Percentiles rank a stretch among this genome's conserved stretches.
These are phyloP conservation scores for Microbotryum scabiosae DNA, from an alignment of 1,284 basidiomycete genomes.

Conservation along the genomic window DNA sequence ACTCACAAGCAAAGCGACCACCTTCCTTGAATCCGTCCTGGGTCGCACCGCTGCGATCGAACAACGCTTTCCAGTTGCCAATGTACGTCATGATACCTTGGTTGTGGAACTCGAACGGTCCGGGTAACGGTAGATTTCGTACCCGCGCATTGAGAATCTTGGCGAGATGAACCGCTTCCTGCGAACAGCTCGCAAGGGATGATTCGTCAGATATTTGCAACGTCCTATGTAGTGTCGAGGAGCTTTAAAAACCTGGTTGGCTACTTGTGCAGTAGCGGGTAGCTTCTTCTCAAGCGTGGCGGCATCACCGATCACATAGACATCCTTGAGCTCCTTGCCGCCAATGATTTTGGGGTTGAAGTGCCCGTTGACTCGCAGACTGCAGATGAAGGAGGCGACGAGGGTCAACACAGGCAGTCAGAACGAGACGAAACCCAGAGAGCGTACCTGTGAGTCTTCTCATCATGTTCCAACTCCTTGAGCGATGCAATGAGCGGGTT, in stretches of 20 bases:
- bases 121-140: conserved; percentile 1
- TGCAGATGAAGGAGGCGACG: conserved; percentile 30
- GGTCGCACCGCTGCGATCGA: conserved; percentile 56
- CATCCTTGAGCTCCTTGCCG: conserved; percentile 18
- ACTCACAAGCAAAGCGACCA: conserved; percentile 28
- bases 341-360: conserved; percentile 46
- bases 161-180: conserved; percentile 36
- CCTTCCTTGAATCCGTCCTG: conserved; percentile 54
- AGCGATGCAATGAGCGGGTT: conserved; percentile 65
- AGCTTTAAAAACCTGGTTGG: conserved; percentile 35
- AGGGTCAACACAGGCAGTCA: conserved; percentile 25
- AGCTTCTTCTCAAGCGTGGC: conserved; percentile 48
- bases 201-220: too few species aligned
- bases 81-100: conserved; percentile 70
- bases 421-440: conserved; percentile 2
- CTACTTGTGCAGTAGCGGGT: conserved; percentile 40
- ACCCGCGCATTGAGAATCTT: conserved; percentile 31
- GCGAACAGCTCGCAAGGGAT: conserved; percentile 11
- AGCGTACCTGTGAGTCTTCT: conserved; percentile 51
- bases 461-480: conserved; percentile 54
- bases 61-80: conserved; percentile 58
- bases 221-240: neutral
- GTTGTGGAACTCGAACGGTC: conserved; percentile 42
- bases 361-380: conserved; percentile 54
- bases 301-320: conserved; percentile 59